These are phyloP conservation scores for Cicer bijugum DNA, from an alignment of 306 rosid species.

Conservation along the genomic window DNA sequence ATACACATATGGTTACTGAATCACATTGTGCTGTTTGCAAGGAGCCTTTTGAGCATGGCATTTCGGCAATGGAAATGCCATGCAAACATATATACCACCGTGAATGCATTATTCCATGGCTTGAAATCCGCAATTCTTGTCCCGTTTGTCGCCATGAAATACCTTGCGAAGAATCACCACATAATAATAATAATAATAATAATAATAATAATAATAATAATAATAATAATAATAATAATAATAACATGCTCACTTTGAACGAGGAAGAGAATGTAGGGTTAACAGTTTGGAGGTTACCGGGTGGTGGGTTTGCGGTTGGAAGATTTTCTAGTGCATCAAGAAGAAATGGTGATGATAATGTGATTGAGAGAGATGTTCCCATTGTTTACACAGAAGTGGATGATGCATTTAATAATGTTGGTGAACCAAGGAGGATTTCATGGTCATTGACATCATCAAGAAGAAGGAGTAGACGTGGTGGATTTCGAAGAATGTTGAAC, in stretches of 20 bases:
- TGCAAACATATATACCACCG: slow-evolving; percentile 75
- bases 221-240: not conserved
- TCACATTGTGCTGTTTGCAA: slow-evolving; percentile 79
- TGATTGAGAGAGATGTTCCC: slow-evolving; percentile 57
- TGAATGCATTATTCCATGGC: slow-evolving; percentile 83
- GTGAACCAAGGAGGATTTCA: slow-evolving; percentile 64
- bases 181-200: not conserved
- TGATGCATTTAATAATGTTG: slow-evolving; percentile 55
- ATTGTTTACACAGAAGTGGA: slow-evolving; percentile 76
- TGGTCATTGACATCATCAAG: slow-evolving; percentile 49
- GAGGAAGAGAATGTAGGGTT: slow-evolving; percentile 56
- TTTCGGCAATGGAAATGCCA: slow-evolving; percentile 43
- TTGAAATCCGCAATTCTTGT: slow-evolving; percentile 62
- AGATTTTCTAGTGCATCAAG: slow-evolving; percentile 59
- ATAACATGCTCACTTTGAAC: not conserved
- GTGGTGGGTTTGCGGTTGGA: slow-evolving; percentile 80
- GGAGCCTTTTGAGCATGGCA: slow-evolving; percentile 58
- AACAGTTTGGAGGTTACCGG: slow-evolving; percentile 79
- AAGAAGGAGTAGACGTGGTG: slow-evolving; percentile 53
- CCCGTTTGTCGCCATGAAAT: slow-evolving; percentile 62
- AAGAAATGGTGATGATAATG: not conserved
- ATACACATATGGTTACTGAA: slow-evolving; percentile 43
- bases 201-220: not conserved
- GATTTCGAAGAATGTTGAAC: slow-evolving; percentile 50
- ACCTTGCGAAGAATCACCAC: slow-evolving; percentile 23